Evolutionary conservation across 768 basidiomycete species (phyloP), one percentile per base, ranked within the genome.

Genomic region (Rossbeevera mucosa): DNA sequence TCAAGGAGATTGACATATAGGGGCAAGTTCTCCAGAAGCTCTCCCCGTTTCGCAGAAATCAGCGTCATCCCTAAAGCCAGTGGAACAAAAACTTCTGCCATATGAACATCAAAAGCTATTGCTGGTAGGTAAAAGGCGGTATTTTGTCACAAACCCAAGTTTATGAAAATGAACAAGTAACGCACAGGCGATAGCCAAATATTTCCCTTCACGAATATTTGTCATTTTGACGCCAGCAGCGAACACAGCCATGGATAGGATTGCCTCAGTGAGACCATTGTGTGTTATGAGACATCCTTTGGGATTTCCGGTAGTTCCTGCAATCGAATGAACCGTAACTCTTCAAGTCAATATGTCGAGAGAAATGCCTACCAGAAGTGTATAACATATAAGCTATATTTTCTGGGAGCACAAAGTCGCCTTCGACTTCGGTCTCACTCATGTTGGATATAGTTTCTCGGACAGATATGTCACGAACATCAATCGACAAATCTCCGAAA

Each of bases 21-120:
- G 40, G 76, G 70, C 14, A 80, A 65, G 25, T 79, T 65, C 56
- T 76, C 74, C 21, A 77, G 67, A 30, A 71, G 59, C 42, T 70
- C 52, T 6, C 62, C 55, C 16, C 78, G 71, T 29, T 68, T 72
- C 12, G 74, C 75, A 49, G 72, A 74, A 45, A 75, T 52, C 16
- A 79, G 59, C 7, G 74, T 69, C 64, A 76, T 75, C n/a, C 78
- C 76, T 9, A 78, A 61, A 11, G 71, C 69, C 13, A 74, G 63
- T 1, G 73, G 63, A 13, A 74, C 62, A 43, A 78, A 59, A 25
- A 74, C 72, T 58, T 80, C 78, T 5, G 70, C 68, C 25, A 80
- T 44, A 59, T 80, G 78, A 0, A 80, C 78, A 50, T 80, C 78
- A 56, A 80, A 80, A 11, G 78, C 78, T 45, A 78, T 72, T 14